phyloP scores from a whole-genome alignment of 768 basidiomycete species.

The Cyathus striatus region DNA sequence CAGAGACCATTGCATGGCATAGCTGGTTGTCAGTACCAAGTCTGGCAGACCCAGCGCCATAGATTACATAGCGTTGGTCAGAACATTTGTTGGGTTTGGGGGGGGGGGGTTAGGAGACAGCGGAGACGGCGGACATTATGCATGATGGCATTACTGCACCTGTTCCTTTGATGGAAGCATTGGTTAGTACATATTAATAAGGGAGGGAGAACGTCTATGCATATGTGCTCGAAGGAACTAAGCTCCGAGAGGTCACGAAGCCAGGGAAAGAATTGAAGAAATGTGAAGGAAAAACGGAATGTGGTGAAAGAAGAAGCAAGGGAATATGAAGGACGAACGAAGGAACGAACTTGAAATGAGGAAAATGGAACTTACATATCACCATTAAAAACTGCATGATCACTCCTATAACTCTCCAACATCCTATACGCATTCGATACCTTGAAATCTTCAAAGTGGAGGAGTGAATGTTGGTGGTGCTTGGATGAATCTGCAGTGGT shows the following conservation, averaged over 20 bases:
- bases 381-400: slow-evolving; percentile 76
- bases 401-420: slow-evolving; percentile 53
- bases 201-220: background rate
- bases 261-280: too few relatives aligned
- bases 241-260: too few relatives aligned
- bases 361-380: slow-evolving; percentile 51
- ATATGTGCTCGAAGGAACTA: too few relatives aligned
- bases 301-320: too few relatives aligned
- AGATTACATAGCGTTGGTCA: slow-evolving; percentile 74
- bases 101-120: slow-evolving; percentile 20
- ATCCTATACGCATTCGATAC: slow-evolving; percentile 70
- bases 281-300: too few relatives aligned
- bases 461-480: slow-evolving; percentile 55
- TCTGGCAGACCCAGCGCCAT: slow-evolving; percentile 80
- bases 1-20: slow-evolving; percentile 65
- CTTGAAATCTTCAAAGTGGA: slow-evolving; percentile 88
- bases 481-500: slow-evolving; percentile 82
- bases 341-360: too few relatives aligned
- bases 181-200: background rate
- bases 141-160: slow-evolving; percentile 71
- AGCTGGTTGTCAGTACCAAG: slow-evolving; percentile 75
- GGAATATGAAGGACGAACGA: too few relatives aligned
- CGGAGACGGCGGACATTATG: slow-evolving; percentile 61
- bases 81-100: slow-evolving; percentile 27
- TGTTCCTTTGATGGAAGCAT: slow-evolving; percentile 63